Evolutionary conservation across 2,329 filamentous ascomycete species (phyloP), one percentile per base, ranked within the genome.

Genomic region (Trichoderma hamatum): DNA sequence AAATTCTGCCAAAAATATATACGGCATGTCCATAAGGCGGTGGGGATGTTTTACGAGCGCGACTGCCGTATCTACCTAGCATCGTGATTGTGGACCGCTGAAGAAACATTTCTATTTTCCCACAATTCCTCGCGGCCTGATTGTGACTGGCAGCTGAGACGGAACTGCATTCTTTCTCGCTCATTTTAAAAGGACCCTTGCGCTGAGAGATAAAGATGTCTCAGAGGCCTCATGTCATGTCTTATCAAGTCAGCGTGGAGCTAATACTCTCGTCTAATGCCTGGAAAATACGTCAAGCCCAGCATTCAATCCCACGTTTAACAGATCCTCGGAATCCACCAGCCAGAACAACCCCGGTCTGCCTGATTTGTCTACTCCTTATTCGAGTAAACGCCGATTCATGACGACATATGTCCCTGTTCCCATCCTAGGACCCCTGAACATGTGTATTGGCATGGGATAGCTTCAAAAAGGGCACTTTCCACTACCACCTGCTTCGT

Each of bases 331-430:
- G 11, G 26, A 34, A 52, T 54, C 30, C 46, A 52, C 61, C 32
- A 6, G 49, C 32, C 32, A 21, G 39, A n/a, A n/a, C 59, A 16
- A 30, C 10, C 61, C 49, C 36, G 30, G 32, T 55, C 11, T 28
- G 7, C 39, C 32, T 32, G 39, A 28, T 55, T 43, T 14, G 43
- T 24, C 34, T 51, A 24, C 43, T 49, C 46, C 46, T 4, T 49
- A 24, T 43, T 43, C 19, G 28, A 51, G 13, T 63, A 52, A 56
- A 56, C 52, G 62, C 62, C 56, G 55, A 65, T 13, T 13, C 60
- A 69, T 69, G 68, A 69, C 61, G 68, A 66, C 63, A 66, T 54
- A 26, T 16, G 26, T 46, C 24, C 34, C 52, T 56, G 52, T 26
- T 56, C 52, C 52, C 34, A 39, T n/a, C n/a, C 36, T 26, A 43